Base-by-base conservation (phyloP, 768 basidiomycete species). In the Lentinula boryana region DNA sequence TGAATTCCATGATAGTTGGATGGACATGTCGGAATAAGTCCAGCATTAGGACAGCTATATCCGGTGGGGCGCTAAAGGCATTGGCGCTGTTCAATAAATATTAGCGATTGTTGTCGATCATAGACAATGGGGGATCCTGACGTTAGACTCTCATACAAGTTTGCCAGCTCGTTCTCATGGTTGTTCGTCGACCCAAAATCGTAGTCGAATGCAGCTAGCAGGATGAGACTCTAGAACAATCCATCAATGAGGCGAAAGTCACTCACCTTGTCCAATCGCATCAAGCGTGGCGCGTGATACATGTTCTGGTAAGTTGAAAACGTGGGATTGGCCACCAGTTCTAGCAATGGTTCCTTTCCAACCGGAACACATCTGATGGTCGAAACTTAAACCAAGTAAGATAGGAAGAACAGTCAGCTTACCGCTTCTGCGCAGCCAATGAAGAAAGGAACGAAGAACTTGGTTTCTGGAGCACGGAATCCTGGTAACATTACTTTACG, bases 141-240 rank as follows among this genome's bases (percentile, higher is more conserved):
- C 77, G 75, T 67, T 40, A 79, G 57, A 52, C 71, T 75, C 32
- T 67, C 63, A 63, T 74, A 80, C 1, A 72, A 74, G 9, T 70
- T 68, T 27, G 71, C 73, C 18, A 81, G 70, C 44, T 69, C 66
- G 60, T 77, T 77, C 23, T 74, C 67, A 8, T 63, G 68, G 56
- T 76, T 67, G 12, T 79, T 74, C 60, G 77, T 64, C 2, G 72
- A 70, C 6, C 72, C 74, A 40, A 83, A 82, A 23, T 72, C 73
- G 63, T 82, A 76, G 58, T 82, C 82, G 60, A 74, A 60, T 8
- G 72, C 54, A 33, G 66, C 68, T 16, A 66, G 1, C 58, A 31
- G 23, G 10, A 3, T 38, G 7, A 38, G 10, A n/a, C 9, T 16
- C 35, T 40, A 27, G 4, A 2, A 40, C 71, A 40, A 32, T 12